Evolutionary conservation across 805 yeast species (phyloP), one percentile per base, ranked within the genome.

Genomic region (Metschnikowia dekortorum): DNA sequence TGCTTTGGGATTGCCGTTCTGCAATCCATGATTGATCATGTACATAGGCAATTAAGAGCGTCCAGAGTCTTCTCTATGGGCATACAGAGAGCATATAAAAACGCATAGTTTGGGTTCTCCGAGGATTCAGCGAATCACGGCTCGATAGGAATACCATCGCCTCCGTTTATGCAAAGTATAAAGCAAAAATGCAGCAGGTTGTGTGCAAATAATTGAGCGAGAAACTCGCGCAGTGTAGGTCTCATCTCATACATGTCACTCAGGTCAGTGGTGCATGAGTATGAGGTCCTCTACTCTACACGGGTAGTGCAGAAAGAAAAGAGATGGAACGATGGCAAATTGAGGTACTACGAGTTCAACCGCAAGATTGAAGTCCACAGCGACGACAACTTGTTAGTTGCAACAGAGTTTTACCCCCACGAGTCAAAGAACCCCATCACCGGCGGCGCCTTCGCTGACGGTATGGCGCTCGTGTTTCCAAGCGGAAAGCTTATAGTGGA

Each of bases 1-100:
- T 65, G 86, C 89, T 2, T 76, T 82, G 58, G 96, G 96, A 7
- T 67, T 91, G 47, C 96, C 96, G 48, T 88, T 91, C 73, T 62
- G 60, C 55, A 62, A 64, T 42, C 62, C 46, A 8, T 44, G 46
- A 44, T 34, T 14, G 34, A 39, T 44, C 39, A 39, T 52, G 55
- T 52, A 52, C 32, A 52, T 52, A 52, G 49, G 38, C 16, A 33
- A 22, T 16, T 29, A 13, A 42, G 45, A 22, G 32, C 43, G 10
- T 39, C 34, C 14, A 26, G 14, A 29, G 28, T 18, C 28, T 28
- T 39, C n/a, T n/a, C n/a, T 11, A n/a, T 22, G 22, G 41, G 28
- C 32, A 11, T 39, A 39, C 31, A 26, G 26, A 10, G 26, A 38
- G 40, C 40, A 8, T 7, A 22, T 26, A 29, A 18, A 11, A 13